These are phyloP conservation scores for Apiotrichum sp. DNA, from an alignment of 1,284 basidiomycete genomes.

Conservation along the genomic window DNA sequence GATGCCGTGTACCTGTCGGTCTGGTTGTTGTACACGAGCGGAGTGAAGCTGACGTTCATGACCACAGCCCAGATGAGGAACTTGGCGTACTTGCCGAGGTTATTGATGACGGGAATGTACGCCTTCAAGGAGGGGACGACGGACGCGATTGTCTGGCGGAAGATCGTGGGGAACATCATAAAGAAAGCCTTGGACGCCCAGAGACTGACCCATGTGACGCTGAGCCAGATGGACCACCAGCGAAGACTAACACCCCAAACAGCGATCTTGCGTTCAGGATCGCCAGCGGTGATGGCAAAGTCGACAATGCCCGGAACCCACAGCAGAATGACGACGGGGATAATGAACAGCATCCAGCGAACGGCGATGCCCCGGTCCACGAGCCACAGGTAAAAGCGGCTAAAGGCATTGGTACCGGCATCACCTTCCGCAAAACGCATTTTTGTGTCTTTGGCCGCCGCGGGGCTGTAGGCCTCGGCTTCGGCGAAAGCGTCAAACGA, in stretches of 20 bases:
- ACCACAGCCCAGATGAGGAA: constrained; percentile 65
- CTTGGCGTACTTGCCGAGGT: constrained; percentile 58
- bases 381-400: constrained; percentile 60
- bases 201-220: constrained; percentile 75
- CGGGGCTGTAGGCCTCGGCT: constrained; percentile 45
- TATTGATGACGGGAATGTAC: constrained; percentile 71
- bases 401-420: constrained; percentile 36
- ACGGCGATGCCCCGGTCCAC: constrained; percentile 69
- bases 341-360: constrained; percentile 71
- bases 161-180: constrained; percentile 57
- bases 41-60: constrained; percentile 64
- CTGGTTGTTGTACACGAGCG: constrained; percentile 54
- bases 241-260: constrained; percentile 48
- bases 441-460: constrained; percentile 38
- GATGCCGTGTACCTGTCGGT: no score
- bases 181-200: constrained; percentile 67
- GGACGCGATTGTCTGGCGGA: constrained; percentile 61
- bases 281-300: constrained; percentile 53
- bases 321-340: constrained; percentile 62
- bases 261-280: constrained; percentile 38
- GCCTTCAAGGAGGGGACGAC: constrained; percentile 62
- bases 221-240: constrained; percentile 86
- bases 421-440: constrained; percentile 47
- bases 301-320: constrained; percentile 70
- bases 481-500: constrained; percentile 18